Conservation (phyloP, 164 flowering plant genomes). For the Magnolia changhungtana region DNA sequence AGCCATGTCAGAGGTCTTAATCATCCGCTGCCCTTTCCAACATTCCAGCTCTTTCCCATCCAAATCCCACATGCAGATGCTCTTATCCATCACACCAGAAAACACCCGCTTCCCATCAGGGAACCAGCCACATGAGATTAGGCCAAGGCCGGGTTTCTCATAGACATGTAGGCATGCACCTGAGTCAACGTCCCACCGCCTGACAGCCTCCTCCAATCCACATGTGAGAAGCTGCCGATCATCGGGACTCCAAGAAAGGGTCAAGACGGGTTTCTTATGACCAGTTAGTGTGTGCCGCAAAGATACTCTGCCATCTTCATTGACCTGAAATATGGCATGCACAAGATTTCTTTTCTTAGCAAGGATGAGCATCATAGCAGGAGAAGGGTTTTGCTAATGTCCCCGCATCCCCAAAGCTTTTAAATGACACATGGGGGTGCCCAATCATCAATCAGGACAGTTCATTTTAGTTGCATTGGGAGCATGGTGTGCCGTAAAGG, state of each 20-base stretch:
- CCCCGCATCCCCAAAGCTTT: no score
- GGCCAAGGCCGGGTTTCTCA: conserved; percentile 55
- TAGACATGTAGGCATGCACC: conserved; percentile 71
- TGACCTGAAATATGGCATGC: conserved; percentile 26
- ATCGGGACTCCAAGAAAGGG: conserved; percentile 77
- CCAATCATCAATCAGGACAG: no score
- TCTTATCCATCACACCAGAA: conserved; percentile 67
- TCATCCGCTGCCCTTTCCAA: conserved; percentile 66
- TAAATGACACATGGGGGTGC: no score
- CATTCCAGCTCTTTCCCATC: conserved; percentile 75
- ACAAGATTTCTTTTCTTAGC: not conserved
- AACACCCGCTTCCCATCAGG: conserved; percentile 61
- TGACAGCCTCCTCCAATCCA: conserved; percentile 66
- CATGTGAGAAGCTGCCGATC: conserved; percentile 74
- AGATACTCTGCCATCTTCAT: conserved; percentile 31
- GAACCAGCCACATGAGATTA: conserved; percentile 79
- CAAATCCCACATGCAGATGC: conserved; percentile 83
- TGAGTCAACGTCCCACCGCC: conserved; percentile 71
- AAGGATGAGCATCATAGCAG: no score
- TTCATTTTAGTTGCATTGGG: no score
- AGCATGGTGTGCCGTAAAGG: no score
- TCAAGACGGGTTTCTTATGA: conserved; percentile 61
- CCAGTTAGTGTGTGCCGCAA: conserved; percentile 46
- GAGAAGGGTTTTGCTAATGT: no score
- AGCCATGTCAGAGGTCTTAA: conserved; percentile 67